Conservation (phyloP, 495 filamentous ascomycete genomes). For the Tuber brumale region DNA sequence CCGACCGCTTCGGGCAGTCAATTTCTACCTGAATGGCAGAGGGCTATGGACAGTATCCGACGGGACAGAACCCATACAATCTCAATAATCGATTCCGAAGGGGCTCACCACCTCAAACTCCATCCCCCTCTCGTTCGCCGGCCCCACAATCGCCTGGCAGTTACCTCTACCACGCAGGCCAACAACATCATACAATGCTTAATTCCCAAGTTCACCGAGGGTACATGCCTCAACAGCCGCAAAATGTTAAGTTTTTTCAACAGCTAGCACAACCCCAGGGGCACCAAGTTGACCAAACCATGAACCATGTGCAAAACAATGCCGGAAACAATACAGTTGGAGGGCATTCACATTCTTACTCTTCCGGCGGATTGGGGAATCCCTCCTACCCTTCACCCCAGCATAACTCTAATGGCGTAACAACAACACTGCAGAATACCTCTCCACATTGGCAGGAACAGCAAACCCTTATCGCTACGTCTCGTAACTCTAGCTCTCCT, state of each 20-base stretch:
- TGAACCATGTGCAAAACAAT: slow-evolving; percentile 62
- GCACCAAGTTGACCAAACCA: slow-evolving; percentile 63
- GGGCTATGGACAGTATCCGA: slow-evolving; percentile 42
- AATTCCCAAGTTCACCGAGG: slow-evolving; percentile 59
- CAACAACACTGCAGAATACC: slow-evolving; percentile 50
- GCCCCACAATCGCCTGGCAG: slow-evolving; percentile 60
- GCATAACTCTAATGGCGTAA: slow-evolving; percentile 70
- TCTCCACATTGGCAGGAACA: slow-evolving; percentile 74
- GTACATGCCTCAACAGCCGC: slow-evolving; percentile 51
- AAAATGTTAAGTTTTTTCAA: slow-evolving; percentile 33
- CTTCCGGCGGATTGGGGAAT: slow-evolving; percentile 63
- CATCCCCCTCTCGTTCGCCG: slow-evolving; percentile 64
- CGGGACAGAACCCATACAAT: slow-evolving; percentile 27
- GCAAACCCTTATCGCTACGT: slow-evolving; percentile 65
- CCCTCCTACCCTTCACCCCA: slow-evolving; percentile 54
- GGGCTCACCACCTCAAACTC: slow-evolving; percentile 49
- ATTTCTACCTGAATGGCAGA: slow-evolving; percentile 41
- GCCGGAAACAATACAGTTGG: slow-evolving; percentile 53
- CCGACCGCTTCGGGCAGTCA: slow-evolving; percentile 25
- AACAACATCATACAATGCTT: slow-evolving; percentile 66
- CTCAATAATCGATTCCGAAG: slow-evolving; percentile 31
- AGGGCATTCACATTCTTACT: slow-evolving; percentile 73
- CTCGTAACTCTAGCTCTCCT: slow-evolving; percentile 58
- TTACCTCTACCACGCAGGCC: slow-evolving; percentile 64
- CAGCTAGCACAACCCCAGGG: slow-evolving; percentile 60